Percentiles rank a stretch among this genome's conserved stretches.
Evolutionary conservation across 352 stramenopile species (phyloP).

Genomic region (Globisporangium acanthophoron): DNA sequence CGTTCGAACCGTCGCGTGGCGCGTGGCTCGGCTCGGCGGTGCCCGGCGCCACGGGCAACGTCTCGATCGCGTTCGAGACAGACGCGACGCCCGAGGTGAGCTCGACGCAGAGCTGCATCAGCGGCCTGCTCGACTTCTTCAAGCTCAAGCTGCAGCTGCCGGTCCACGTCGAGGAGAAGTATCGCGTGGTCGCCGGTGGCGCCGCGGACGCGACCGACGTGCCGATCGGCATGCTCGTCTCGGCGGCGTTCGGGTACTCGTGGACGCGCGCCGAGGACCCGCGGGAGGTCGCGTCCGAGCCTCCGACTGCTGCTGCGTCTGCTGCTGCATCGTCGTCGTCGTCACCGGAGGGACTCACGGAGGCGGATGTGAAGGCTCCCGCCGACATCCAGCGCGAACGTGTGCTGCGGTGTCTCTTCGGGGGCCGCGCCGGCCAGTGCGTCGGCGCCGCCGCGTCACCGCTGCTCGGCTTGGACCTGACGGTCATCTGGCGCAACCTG

Average conservation of each 20-base stretch:
- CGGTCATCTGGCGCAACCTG: constrained; percentile 59
- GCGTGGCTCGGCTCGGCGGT: constrained; percentile 65
- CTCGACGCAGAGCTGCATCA: constrained; percentile 73
- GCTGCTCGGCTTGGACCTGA: constrained; percentile 51
- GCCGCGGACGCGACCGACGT: constrained; percentile 26
- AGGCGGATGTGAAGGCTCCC: background rate
- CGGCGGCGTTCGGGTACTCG: constrained; percentile 56
- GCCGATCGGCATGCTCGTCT: constrained; percentile 53
- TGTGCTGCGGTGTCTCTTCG: background rate
- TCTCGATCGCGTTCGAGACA: constrained; percentile 74
- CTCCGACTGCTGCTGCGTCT: no score
- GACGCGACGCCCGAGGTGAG: constrained; percentile 66
- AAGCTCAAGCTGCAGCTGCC: constrained; percentile 72
- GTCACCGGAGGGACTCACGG: no score
- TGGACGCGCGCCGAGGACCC: constrained; percentile 46
- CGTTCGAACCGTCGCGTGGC: constrained; percentile 45
- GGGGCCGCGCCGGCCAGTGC: background rate
- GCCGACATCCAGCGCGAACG: background rate
- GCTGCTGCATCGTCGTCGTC: no score
- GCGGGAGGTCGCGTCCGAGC: constrained; percentile 16
- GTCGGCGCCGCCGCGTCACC: constrained; percentile 21
- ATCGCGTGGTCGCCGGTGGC: constrained; percentile 21
- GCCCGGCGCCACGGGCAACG: constrained; percentile 63
- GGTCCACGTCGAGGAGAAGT: constrained; percentile 55
- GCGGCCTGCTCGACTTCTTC: constrained; percentile 75